Evolutionary conservation across 2,329 filamentous ascomycete genomes (phyloP), one percentile per base, ranked within the genome.

Genomic region (Fusarium sororula): DNA sequence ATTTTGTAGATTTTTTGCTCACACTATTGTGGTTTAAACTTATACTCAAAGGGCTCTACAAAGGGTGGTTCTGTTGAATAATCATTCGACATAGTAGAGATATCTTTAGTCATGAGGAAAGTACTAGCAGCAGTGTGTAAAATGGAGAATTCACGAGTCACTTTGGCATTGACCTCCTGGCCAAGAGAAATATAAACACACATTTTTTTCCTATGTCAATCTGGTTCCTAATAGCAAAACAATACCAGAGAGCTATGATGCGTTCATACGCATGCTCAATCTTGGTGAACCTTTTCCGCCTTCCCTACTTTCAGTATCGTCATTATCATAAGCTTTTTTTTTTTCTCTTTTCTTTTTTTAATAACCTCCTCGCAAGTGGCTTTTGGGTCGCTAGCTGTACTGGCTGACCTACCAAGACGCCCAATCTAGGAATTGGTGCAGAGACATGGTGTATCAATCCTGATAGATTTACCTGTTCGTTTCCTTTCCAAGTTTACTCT

Each of bases 21-120:
- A 35, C 4, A 8, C 12, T 24, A 24, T 8, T 35, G 11, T 24
- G 22, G 12, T 4, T 26, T 17, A 6, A 20, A 8, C 9, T 53
- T 26, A 30, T 3, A 15, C 13, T 30, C 14, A n/a, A 8, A 22
- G 3, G 13, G 32, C 18, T 20, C 13, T 26, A 3, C 2, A 6
- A 9, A 20, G n/a, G 18, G 5, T 22, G 14, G 3, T 20, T 22
- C n/a, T 15, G 13, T 20, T 26, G 13, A 15, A 24, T 0, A 9
- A 22, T 5, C 7, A 37, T 5, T 53, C 17, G 6, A 14, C 10
- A 26, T 20, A 11, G 20, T 6, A 22, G 8, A 32, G 11, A 17
- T 20, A 6, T 5, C 13, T 37, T 6, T 0, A 11, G 13, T 15
- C 5, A 22, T 17, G 7, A 2, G 32, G 24, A 15, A 11, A 22